Evolutionary conservation across 2,329 filamentous ascomycete genomes (phyloP).

Genomic region (Neofusicoccum umdonicola): DNA sequence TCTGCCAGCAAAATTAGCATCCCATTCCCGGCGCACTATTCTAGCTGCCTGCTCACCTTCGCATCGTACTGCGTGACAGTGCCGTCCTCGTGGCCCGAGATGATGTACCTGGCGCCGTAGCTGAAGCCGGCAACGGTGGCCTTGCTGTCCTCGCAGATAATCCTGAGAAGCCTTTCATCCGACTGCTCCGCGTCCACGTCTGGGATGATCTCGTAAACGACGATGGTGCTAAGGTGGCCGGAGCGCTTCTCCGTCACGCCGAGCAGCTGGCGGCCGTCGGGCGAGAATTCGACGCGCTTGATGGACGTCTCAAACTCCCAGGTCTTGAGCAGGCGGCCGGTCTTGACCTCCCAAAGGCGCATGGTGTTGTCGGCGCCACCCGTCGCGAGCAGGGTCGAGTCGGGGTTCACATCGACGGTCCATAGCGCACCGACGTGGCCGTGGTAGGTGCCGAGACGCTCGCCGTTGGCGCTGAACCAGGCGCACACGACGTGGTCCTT

Average conservation of each 20-base stretch:
- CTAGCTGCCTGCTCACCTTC: conserved; percentile 58
- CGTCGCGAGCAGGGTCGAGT: conserved; percentile 85
- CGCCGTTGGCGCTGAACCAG: conserved; percentile 97
- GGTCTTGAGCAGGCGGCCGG: conserved; percentile 87
- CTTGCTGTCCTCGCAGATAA: conserved; percentile 89
- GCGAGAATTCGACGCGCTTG: conserved; percentile 96
- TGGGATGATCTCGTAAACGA: conserved; percentile 83
- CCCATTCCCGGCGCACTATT: not conserved
- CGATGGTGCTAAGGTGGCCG: conserved; percentile 91
- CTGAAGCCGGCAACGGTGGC: conserved; percentile 97
- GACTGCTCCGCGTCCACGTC: conserved; percentile 81
- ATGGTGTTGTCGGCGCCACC: conserved; percentile 98
- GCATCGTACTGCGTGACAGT: conserved; percentile 87
- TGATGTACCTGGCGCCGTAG: conserved; percentile 92
- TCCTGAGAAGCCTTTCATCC: conserved; percentile 78
- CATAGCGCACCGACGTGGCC: conserved; percentile 98
- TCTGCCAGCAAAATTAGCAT: conserved; percentile 43
- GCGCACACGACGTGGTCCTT: conserved; percentile 97
- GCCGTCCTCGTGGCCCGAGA: conserved; percentile 95
- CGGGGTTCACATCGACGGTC: conserved; percentile 96
- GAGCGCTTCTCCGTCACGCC: conserved; percentile 98
- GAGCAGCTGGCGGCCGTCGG: conserved; percentile 85
- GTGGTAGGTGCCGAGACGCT: conserved; percentile 93
- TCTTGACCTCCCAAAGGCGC: conserved; percentile 93
- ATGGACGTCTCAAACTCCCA: conserved; percentile 98